Base-by-base conservation (phyloP, 192 early-diverging fungal genomes). In the Gaertneriomyces sp. region DNA sequence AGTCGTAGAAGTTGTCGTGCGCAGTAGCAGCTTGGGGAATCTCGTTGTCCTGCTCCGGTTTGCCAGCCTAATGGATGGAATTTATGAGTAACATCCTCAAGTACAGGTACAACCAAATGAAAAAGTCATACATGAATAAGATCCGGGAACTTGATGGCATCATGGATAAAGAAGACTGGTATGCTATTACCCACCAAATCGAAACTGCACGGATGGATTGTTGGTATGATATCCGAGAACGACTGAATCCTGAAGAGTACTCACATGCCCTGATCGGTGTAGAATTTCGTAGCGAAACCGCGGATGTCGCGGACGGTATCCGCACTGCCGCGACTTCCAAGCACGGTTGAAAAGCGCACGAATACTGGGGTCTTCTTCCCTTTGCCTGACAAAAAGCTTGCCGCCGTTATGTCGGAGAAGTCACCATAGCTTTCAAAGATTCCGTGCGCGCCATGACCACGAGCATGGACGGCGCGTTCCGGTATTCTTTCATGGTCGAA, bases 401-500 rank as follows among this genome's bases (percentile, higher is more conserved):
- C 90, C 63, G 79, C 82, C 20, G 89, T 84, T 42, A 91, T 61
- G 51, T 87, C 63, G 54, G 84, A 77, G 45, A 90, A 72, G 71
- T 92, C 89, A 54, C 85, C 73, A 62, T 87, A 89, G 51, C 84
- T 80, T 76, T 89, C 88, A 74, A 91, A 89, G 81, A 85, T 85
- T 51, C 90, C 90, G 66, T 91, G 88, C 40, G 91, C 91, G 45
- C 90, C 91, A 64, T 88, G 86, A 58, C 89, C 91, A 77, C 89
- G 89, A 76, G 91, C 91, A 69, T 92, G 89, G 55, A 92, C 91
- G 14, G 90, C 90, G 69, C 90, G 82, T 76, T 92, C 90, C 53
- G 90, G 90, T 52, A 90, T 90, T 70, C 90, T 84, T 75, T 92
- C 89, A 58, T 89, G 86, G 78, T 89, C 89, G 82, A 92, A 92